Percentiles rank a stretch among this genome's conserved stretches.
Conservation (phyloP, 306 rosid species). For the Medicago lupulina region DNA sequence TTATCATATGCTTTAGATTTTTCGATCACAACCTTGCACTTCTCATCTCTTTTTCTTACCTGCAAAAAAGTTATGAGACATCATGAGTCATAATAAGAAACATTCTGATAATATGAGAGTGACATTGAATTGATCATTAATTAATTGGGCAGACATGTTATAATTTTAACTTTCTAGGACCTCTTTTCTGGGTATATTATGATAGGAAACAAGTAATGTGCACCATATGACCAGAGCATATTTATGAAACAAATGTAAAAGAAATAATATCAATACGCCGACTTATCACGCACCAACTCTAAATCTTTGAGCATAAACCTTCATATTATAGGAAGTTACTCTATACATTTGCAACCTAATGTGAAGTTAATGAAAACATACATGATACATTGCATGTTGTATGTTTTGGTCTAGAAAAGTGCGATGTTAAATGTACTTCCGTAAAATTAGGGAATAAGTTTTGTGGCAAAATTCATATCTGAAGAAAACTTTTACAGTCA, state of each 20-base stretch:
- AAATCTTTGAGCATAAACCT: constrained; percentile 11
- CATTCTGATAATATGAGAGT: constrained; percentile 9
- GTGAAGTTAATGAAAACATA: constrained; percentile 23
- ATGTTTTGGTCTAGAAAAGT: constrained; percentile 1
- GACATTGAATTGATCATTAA: constrained; percentile 29
- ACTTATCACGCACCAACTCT: constrained; percentile 17
- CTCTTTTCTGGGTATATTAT: background rate
- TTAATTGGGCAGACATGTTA: background rate
- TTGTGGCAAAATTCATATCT: background rate
- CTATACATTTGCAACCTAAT: constrained; percentile 20
- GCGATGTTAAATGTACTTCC: background rate
- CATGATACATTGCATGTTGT: background rate
- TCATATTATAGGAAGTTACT: constrained; percentile 23
- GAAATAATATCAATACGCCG: background rate
- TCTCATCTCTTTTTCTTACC: constrained; percentile 69
- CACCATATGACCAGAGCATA: background rate
- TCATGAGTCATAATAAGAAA: constrained; percentile 26
- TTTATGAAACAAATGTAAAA: constrained; percentile 2
- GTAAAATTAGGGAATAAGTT: constrained; percentile 12
- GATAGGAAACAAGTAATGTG: background rate
- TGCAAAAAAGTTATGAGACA: constrained; percentile 42
- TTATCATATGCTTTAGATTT: constrained; percentile 67
- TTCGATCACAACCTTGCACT: constrained; percentile 60
- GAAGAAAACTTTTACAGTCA: background rate
- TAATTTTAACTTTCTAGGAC: constrained; percentile 7